Evolutionary conservation across 371 early-diverging fungal genomes (phyloP).

Genomic region (Rhizomucor miehei): DNA sequence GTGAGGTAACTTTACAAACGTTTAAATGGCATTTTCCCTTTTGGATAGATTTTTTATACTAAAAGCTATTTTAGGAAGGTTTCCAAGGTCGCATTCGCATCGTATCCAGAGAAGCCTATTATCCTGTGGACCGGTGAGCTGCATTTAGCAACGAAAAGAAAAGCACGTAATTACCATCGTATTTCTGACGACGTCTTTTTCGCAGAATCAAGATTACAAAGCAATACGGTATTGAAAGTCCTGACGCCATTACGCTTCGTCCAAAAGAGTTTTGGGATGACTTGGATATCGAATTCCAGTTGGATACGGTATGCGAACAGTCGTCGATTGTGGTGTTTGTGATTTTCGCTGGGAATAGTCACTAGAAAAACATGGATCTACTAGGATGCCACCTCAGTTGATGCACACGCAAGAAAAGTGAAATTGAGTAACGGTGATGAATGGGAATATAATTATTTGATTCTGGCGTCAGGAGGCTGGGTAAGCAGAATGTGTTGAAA

Average conservation of each 20-base stretch:
- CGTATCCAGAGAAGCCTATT: slow-evolving; percentile 42
- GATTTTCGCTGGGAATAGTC: too few species aligned
- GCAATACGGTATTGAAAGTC: slow-evolving; percentile 26
- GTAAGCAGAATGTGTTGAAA: slow-evolving; percentile 2
- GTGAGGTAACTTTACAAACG: slow-evolving; percentile 15
- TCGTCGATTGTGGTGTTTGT: too few species aligned
- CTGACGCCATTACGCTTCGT: slow-evolving; percentile 33
- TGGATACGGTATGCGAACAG: slow-evolving; percentile 28
- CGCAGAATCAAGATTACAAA: slow-evolving; percentile 53
- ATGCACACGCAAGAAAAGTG: slow-evolving; percentile 31
- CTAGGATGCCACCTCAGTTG: slow-evolving; percentile 34
- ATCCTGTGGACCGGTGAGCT: slow-evolving; percentile 46
- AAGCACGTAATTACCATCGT: not conserved
- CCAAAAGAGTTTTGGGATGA: slow-evolving; percentile 33
- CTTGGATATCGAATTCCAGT: slow-evolving; percentile 33
- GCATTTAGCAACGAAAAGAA: not conserved
- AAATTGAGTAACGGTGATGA: slow-evolving; percentile 23
- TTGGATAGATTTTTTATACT: not conserved
- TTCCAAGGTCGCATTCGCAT: slow-evolving; percentile 43
- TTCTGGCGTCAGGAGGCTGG: slow-evolving; percentile 18
- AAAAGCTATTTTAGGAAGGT: slow-evolving; percentile 11
- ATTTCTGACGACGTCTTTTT: not conserved
- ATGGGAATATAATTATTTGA: slow-evolving; percentile 37
- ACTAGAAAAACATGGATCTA: too few species aligned
- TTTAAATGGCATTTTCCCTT: not conserved